Evolutionary conservation across 139 green algal species (phyloP).

Genomic region (Tetratostichococcus sp.): DNA sequence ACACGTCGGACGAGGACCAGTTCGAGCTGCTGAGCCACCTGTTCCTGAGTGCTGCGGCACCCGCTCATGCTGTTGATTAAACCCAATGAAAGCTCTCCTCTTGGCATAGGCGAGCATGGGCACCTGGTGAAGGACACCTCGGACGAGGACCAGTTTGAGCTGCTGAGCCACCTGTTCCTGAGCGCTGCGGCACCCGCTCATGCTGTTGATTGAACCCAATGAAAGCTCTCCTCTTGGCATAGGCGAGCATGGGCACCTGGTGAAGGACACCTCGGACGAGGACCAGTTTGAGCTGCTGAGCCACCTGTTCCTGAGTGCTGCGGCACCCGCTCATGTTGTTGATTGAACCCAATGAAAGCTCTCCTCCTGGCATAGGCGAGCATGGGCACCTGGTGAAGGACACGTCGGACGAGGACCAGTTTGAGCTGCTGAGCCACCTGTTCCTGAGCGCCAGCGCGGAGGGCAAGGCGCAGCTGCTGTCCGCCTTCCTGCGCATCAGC

Average conservation of each 20-base stretch:
- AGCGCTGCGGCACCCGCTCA: too few species aligned
- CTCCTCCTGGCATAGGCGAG: constrained; percentile 47
- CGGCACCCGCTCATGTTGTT: too few species aligned
- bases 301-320: constrained; percentile 52
- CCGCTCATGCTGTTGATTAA: too few species aligned
- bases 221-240: too few species aligned
- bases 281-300: constrained; percentile 76
- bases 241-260: constrained; percentile 27
- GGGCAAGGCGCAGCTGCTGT: constrained; percentile 83
- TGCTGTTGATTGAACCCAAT: too few species aligned
- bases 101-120: too few species aligned
- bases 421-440: constrained; percentile 68
- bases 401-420: constrained; percentile 58
- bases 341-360: too few species aligned
- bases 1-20: constrained; percentile 50
- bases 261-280: constrained; percentile 47
- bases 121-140: constrained; percentile 61
- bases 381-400: constrained; percentile 67
- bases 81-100: too few species aligned
- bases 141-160: constrained; percentile 62
- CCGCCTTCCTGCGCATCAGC: constrained; percentile 51
- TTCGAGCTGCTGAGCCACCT: constrained; percentile 66
- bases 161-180: constrained; percentile 64
- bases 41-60: constrained; percentile 57
- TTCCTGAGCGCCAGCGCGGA: constrained; percentile 54